Base-by-base conservation (phyloP, 371 early-diverging fungal genomes). In the Mortierella sp. region DNA sequence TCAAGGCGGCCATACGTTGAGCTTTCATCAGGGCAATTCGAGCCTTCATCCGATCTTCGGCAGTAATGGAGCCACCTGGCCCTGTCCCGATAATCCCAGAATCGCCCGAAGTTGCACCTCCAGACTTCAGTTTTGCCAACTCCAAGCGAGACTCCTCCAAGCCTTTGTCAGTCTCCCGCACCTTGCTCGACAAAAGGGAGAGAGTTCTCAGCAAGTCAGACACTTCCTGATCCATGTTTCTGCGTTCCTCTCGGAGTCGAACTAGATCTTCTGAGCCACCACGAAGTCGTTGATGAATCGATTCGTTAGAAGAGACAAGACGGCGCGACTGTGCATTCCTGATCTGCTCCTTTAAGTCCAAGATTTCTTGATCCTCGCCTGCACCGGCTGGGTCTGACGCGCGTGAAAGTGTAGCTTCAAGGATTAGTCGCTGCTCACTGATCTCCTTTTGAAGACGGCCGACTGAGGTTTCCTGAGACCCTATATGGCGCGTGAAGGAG, bases 381-480 rank as follows among this genome's bases (percentile, higher is more conserved):
- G 81, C 43, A 31, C 26, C 59, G 5, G 75, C 44, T 26, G 26
- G 69, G 19, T 57, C 71, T 26, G 82, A 69, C 13, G 75, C 48
- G 16, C 69, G 64, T 34, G 82, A 70, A 19, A 83, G 76, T 5
- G 82, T 79, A 11, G 88, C 87, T 28, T 89, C 89, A 14, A 89
- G 79, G 31, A 87, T 70, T 14, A 89, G 86, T 72, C 91, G 89
- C 10, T 91, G 89, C 55, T 90, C 92, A 16, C 85, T 87, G 10
- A 93, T 90, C 69, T 92, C 89, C 59, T 92, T 92, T n/a, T 91
- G 88, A 16, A 93, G 81, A 53, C 91, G 91, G 40, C 91, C 90
- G 21, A 93, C 84, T 0, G 89, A 91, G 28, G 88, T 81, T 74
- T 91, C 91, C 31, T 72, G 44, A 75, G 80, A 53, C 57, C 74